Percentiles rank a stretch among this genome's conserved stretches.
Evolutionary conservation across 2,329 filamentous ascomycete genomes (phyloP).

Genomic region (Microdochium trichocladiopsis): DNA sequence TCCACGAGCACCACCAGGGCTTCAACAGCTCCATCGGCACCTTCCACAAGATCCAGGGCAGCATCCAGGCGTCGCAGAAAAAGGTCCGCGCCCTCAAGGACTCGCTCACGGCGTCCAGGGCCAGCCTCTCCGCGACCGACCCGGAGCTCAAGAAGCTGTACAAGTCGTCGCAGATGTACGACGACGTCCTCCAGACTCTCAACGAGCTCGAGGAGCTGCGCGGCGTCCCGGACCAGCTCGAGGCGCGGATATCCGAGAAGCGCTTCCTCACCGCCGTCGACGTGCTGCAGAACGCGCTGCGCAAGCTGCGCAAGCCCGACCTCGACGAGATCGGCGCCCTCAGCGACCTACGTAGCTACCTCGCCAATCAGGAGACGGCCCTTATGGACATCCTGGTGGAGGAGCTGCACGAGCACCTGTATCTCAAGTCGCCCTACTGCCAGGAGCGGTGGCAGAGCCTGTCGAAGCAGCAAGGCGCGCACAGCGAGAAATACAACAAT

Average conservation of each 20-base stretch:
- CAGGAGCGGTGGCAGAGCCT: constrained; percentile 91
- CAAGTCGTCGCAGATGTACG: constrained; percentile 80
- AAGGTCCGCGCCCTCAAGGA: constrained; percentile 77
- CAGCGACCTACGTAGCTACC: constrained; percentile 76
- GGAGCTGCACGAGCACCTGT: constrained; percentile 93
- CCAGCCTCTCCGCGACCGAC: constrained; percentile 75
- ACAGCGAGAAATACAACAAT: constrained; percentile 40
- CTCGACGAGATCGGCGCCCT: constrained; percentile 88
- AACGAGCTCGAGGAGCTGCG: constrained; percentile 83
- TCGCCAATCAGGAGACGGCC: constrained; percentile 86
- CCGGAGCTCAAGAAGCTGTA: constrained; percentile 89
- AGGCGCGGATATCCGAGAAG: constrained; percentile 94
- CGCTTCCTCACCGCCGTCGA: constrained; percentile 90
- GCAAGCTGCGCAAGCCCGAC: constrained; percentile 77
- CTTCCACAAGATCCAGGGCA: constrained; percentile 96
- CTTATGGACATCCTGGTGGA: constrained; percentile 95
- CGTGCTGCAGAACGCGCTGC: constrained; percentile 78
- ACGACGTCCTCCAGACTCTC: constrained; percentile 78
- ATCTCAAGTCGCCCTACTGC: constrained; percentile 96
- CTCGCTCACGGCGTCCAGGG: constrained; percentile 73
- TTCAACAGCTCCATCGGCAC: constrained; percentile 99
- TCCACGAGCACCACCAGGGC: constrained; percentile 97
- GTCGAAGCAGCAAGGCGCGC: constrained; percentile 55
- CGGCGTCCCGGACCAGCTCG: constrained; percentile 82
- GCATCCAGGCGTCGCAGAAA: constrained; percentile 82